phyloP scores from a whole-genome alignment of 371 early-diverging fungal genomes.

The Circinella umbellata region DNA sequence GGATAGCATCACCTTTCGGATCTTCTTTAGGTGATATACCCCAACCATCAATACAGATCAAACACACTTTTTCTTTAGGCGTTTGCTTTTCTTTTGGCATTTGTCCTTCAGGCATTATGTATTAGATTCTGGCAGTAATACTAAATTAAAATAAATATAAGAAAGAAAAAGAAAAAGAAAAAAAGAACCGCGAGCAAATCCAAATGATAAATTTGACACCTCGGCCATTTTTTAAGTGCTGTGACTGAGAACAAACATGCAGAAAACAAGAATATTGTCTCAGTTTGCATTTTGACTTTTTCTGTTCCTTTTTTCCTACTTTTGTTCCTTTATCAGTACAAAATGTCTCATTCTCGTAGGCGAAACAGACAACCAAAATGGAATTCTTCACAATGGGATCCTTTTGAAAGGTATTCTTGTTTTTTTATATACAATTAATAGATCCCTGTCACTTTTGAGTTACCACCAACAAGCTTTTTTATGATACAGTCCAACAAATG shows the following conservation, averaged over 20 bases:
- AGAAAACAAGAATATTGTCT: not conserved
- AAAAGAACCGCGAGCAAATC: not conserved
- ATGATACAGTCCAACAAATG: not conserved
- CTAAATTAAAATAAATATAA: not conserved
- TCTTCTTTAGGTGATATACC: constrained; percentile 79
- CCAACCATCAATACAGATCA: constrained; percentile 95
- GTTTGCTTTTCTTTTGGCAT: constrained; percentile 48
- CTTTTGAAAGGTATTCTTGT: not conserved
- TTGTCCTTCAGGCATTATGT: constrained; percentile 53
- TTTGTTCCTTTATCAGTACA: not conserved
- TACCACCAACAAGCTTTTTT: too few relatives aligned
- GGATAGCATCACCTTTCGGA: constrained; percentile 90
- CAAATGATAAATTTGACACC: too few relatives aligned
- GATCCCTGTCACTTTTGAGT: too few relatives aligned
- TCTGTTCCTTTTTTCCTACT: not conserved
- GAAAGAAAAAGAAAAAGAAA: not conserved
- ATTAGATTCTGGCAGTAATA: not conserved
- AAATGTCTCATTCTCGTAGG: not conserved
- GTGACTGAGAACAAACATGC: too few relatives aligned
- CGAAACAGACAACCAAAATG: not conserved
- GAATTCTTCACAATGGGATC: not conserved
- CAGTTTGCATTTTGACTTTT: not conserved
- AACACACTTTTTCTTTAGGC: constrained; percentile 69
- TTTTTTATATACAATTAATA: too few relatives aligned
- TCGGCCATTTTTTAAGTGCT: too few relatives aligned